A percentile compares a stretch with the other conserved stretches of the same genome.
Evolutionary conservation across 345 rosid genomes (phyloP).

Genomic region (Microthlaspi erraticum): DNA sequence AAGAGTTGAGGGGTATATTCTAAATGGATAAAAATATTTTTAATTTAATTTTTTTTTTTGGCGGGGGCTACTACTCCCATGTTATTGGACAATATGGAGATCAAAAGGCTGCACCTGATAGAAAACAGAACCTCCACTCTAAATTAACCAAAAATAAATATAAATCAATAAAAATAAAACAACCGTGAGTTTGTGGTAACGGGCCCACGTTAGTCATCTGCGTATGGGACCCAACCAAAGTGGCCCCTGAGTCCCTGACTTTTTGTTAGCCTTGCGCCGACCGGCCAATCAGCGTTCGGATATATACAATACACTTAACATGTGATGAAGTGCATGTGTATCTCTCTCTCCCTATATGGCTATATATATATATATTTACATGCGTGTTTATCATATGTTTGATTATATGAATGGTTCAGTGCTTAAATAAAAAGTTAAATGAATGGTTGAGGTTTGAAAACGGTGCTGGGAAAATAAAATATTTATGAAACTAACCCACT

Average conservation of each 20-base stretch:
- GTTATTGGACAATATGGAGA: slow-evolving; percentile 42
- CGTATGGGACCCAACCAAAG: slow-evolving; percentile 36
- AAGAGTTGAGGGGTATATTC: slow-evolving; percentile 34
- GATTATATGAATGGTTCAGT: slow-evolving; percentile 3
- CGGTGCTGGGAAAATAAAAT: not conserved
- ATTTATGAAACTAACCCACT: not conserved
- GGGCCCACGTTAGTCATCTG: slow-evolving; percentile 32
- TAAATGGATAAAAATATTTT: slow-evolving; percentile 17
- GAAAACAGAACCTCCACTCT: slow-evolving; percentile 2
- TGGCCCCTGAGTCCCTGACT: slow-evolving; percentile 24
- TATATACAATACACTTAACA: slow-evolving; percentile 3
- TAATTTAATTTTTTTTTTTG: too few relatives aligned
- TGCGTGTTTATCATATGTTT: slow-evolving; percentile 32
- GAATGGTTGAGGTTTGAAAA: slow-evolving; percentile 11
- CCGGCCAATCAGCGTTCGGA: slow-evolving; percentile 44
- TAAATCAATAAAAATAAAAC: not conserved
- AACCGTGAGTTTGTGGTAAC: slow-evolving; percentile 8
- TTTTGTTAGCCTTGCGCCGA: slow-evolving; percentile 47
- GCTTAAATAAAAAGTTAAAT: not conserved
- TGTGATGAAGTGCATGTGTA: slow-evolving; percentile 21
- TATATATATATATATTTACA: not conserved
- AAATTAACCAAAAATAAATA: slow-evolving; percentile 11
- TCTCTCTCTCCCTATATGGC: not conserved
- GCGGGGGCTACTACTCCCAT: slow-evolving; percentile 43
- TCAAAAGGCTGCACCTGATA: slow-evolving; percentile 34